Base-by-base conservation (phyloP, 257 asterid genomes). In the Gentiana macrophylla region DNA sequence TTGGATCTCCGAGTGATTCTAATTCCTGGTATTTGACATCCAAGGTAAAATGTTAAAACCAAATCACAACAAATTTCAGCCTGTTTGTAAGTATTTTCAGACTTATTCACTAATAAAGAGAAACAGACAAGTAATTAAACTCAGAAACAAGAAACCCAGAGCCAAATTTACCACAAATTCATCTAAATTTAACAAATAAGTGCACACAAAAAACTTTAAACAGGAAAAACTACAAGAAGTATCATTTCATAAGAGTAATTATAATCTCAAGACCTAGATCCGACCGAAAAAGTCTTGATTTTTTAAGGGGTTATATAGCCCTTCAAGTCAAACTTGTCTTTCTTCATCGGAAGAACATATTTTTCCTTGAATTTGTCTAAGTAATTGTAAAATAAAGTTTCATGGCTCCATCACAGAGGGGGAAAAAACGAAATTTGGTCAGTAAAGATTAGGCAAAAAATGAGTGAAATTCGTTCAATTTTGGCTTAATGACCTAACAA, bases 1-100 rank as follows among this genome's bases (percentile, higher is more conserved):
- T 84, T 1, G 98, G 98, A 78, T 90, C 96, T 10, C 94, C 65
- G 2, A 90, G 73, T 4, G 76, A 80, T 38, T 90, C 98, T 59
- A 90, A 74, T 67, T 90, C 98, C 98, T 90, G 83, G 59, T 54
- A 66, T 53, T 41, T 10, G 2, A 41, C 9, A 41, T 41, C 46
- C 46, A 41, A 4, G 46, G 9, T 5, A 41, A 5, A 5, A 41
- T 2, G 46, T 41, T 41, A 41, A 49, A n/a, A 36, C 38, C 51
- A 35, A 47, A 35, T 55, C 44, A 32, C 44, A 58, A 50, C 6
- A 5, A n/a, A 43, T 12, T 11, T 9, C 8, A 12, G 47, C 9
- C 9, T 7, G 10, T n/a, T 32, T 33, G 34, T 9, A 4, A 49
- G 35, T 54, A 45, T 43, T 8, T 35, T 6, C 35, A 3, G 24